Evolutionary conservation across 169 alveolate species (phyloP).

Genomic region (Eimeria sp.): DNA sequence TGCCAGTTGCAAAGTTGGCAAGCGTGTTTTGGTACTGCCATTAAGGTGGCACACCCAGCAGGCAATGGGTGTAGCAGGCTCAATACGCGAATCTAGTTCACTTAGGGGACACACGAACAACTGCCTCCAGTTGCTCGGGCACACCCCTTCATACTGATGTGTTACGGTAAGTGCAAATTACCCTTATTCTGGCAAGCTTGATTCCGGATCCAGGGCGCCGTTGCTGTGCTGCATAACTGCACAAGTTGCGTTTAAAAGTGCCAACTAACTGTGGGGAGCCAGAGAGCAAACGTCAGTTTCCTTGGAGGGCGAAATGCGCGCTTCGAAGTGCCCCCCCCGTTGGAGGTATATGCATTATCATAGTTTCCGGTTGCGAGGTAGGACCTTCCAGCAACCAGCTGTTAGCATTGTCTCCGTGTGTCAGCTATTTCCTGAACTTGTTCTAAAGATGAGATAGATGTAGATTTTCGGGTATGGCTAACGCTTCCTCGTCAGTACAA

Average conservation of each 20-base stretch:
- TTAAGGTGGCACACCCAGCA: not conserved
- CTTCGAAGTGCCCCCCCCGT: not conserved
- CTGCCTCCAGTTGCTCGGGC: not conserved
- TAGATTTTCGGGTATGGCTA: not conserved
- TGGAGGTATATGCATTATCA: not conserved
- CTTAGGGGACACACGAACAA: not conserved
- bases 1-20: not conserved
- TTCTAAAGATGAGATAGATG: not conserved
- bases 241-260: not conserved
- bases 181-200: not conserved
- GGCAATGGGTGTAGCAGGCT: not conserved
- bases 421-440: not conserved
- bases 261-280: not conserved
- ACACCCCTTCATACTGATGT: not conserved
- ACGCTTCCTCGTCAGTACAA: not conserved
- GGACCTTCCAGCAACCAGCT: not conserved
- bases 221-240: not conserved
- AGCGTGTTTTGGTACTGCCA: not conserved
- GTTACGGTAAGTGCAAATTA: not conserved
- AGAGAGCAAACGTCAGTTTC: not conserved
- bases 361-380: not conserved
- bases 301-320: not conserved
- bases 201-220: not conserved
- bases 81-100: not conserved
- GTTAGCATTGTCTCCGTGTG: not conserved